Conservation (phyloP, 2,329 filamentous ascomycete genomes). For the Aspergillus latus region DNA sequence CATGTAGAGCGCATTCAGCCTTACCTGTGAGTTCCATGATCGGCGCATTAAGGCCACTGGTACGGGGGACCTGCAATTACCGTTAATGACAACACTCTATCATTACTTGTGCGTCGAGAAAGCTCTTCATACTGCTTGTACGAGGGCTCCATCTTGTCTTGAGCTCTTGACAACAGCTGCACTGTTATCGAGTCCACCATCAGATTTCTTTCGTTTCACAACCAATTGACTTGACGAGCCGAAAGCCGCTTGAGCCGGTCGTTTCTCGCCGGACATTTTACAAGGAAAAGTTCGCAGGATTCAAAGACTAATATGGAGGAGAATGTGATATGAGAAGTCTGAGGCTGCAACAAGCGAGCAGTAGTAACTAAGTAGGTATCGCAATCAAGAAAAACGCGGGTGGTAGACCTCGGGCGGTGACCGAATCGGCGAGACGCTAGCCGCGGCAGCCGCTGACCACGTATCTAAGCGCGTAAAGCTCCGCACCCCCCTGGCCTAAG, state of each 20-base stretch:
- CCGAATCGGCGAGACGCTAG: conserved; percentile 19
- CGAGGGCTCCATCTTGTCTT: conserved; percentile 60
- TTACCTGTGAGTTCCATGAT: conserved; percentile 87
- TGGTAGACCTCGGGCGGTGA: conserved; percentile 4
- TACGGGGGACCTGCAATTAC: conserved; percentile 65
- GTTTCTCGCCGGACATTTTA: conserved; percentile 85
- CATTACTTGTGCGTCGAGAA: neutral
- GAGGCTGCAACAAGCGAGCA: neutral
- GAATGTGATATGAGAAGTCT: neutral
- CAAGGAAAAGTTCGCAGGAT: neutral
- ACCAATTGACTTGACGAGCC: conserved; percentile 71
- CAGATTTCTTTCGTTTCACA: conserved; percentile 84
- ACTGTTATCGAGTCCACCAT: conserved; percentile 55
- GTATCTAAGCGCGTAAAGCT: conserved; percentile 20
- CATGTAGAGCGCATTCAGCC: neutral
- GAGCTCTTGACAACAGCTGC: conserved; percentile 59
- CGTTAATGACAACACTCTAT: conserved; percentile 15
- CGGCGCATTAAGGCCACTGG: conserved; percentile 80
- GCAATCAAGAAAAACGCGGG: conserved; percentile 4
- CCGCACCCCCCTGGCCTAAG: conserved; percentile 21
- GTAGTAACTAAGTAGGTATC: neutral
- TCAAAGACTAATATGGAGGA: neutral
- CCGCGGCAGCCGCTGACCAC: conserved; percentile 27
- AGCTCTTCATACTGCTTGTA: conserved; percentile 60
- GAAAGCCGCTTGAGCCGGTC: conserved; percentile 82